Conservation (phyloP, 352 stramenopile genomes). For the Plasmopara halstedii region DNA sequence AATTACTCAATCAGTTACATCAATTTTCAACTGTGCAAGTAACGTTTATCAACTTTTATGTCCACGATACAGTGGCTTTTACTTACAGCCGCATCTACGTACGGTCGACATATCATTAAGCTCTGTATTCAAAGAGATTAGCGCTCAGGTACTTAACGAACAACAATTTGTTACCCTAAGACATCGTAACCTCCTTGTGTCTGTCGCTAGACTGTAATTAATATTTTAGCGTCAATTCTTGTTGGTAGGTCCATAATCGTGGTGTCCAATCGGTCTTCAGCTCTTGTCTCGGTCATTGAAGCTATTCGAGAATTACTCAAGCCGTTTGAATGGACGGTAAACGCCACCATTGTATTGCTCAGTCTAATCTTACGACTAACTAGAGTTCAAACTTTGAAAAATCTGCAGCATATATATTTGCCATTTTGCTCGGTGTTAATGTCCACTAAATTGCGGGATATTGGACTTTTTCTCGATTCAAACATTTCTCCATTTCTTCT, state of each 20-base stretch:
- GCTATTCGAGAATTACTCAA: slow-evolving; percentile 31
- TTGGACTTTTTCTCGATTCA: slow-evolving; percentile 27
- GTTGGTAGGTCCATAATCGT: slow-evolving; percentile 48
- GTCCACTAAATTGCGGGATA: slow-evolving; percentile 22
- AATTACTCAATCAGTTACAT: slow-evolving; percentile 6
- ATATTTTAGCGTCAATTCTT: slow-evolving; percentile 36
- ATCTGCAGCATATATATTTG: slow-evolving; percentile 40
- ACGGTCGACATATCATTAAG: slow-evolving; percentile 23
- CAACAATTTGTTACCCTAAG: neutral
- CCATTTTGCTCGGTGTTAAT: slow-evolving; percentile 41
- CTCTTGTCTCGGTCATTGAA: slow-evolving; percentile 31
- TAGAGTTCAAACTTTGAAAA: neutral
- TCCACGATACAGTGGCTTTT: slow-evolving; percentile 31
- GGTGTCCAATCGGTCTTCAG: slow-evolving; percentile 37
- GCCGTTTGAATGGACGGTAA: slow-evolving; percentile 55
- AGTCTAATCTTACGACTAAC: no score
- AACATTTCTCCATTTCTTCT: slow-evolving; percentile 35
- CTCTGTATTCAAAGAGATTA: slow-evolving; percentile 44
- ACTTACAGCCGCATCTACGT: slow-evolving; percentile 11
- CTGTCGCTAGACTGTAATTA: slow-evolving; percentile 36
- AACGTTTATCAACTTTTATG: slow-evolving; percentile 11
- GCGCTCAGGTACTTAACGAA: slow-evolving; percentile 34
- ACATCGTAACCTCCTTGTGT: neutral
- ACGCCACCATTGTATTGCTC: neutral
- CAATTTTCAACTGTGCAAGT: slow-evolving; percentile 3